Conservation (phyloP, 306 rosid genomes). For the Urtica urens region DNA sequence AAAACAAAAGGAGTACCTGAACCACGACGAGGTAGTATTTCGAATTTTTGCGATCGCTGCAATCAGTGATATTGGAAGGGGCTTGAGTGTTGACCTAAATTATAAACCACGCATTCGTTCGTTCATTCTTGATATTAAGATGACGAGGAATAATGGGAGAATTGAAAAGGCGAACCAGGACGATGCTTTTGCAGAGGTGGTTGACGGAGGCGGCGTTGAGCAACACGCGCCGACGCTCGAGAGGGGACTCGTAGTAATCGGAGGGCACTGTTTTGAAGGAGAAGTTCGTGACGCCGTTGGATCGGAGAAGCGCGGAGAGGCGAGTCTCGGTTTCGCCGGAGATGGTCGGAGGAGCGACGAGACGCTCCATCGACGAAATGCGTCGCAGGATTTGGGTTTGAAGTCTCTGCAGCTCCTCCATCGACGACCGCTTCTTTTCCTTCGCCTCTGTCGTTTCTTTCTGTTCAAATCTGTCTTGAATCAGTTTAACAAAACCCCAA, state of each 20-base stretch:
- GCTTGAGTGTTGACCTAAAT: slow-evolving; percentile 78
- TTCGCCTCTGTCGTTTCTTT: too few relatives aligned
- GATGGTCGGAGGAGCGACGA: slow-evolving; percentile 9
- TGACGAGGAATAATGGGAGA: too few relatives aligned
- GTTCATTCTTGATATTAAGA: neutral
- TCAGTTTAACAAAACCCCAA: too few relatives aligned
- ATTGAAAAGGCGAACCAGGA: slow-evolving; percentile 28
- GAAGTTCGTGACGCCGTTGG: slow-evolving; percentile 47
- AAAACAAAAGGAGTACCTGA: slow-evolving; percentile 25
- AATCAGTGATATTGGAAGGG: slow-evolving; percentile 46
- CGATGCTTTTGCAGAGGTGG: slow-evolving; percentile 96
- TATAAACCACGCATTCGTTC: neutral
- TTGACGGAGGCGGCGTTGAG: slow-evolving; percentile 56
- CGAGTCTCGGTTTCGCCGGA: slow-evolving; percentile 21
- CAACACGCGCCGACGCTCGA: slow-evolving; percentile 57
- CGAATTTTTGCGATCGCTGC: slow-evolving; percentile 67
- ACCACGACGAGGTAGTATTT: slow-evolving; percentile 76
- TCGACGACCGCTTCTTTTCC: too few relatives aligned
- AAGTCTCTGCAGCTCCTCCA: slow-evolving; percentile 31
- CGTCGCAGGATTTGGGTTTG: slow-evolving; percentile 24
- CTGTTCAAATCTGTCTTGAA: too few relatives aligned
- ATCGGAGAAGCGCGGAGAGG: slow-evolving; percentile 51
- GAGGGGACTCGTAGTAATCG: slow-evolving; percentile 78
- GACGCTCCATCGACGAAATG: slow-evolving; percentile 33
- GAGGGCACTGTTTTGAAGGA: slow-evolving; percentile 58